Base-by-base conservation (phyloP, 2,329 filamentous ascomycete genomes). In the Pseudogymnoascus destructans region DNA sequence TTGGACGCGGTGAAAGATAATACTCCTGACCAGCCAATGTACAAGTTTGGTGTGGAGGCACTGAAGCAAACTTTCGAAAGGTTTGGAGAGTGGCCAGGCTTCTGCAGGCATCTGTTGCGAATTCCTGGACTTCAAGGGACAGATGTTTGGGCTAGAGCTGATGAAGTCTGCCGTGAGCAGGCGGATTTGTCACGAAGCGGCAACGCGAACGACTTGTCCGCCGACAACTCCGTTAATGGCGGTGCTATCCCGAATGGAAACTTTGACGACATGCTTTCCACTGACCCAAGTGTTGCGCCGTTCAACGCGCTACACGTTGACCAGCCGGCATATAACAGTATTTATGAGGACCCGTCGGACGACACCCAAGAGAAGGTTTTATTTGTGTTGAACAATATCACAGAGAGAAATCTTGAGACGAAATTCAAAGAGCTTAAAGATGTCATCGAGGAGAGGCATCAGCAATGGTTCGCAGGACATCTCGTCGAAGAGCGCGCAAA, bases 381-480 rank as follows among this genome's bases (percentile, higher is more conserved):
- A 64, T 98, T 98, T 66, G 87, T 95, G 23, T 77, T 98, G 60
- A 98, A 98, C 77, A 98, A 98, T 65, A 85, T 98, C 57, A 97
- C 93, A 0, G 86, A 93, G 65, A 84, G 86, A 40, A 97, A 95
- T 46, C 76, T 98, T 15, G 83, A 88, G 57, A 79, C 85, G 38
- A 96, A 96, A 72, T 85, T 92, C 66, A 78, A 79, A 57, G 90
- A 96, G 64, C 79, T 98, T 35, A 84, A 82, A 55, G 84, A 89
- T 36, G 82, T 87, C 46, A 74, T 98, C 54, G 84, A 89, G 56
- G 81, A 86, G 57, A 84, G 85, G 64, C 86, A 96, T 69, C 87
- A 95, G 66, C 89, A 95, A 68, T 98, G 93, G 93, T 98, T 98
- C 68, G 93, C 95, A 5, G 85, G 84, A 54, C 95, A 97, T 67